Percentiles rank a stretch among this genome's conserved stretches.
phyloP scores from a whole-genome alignment of 768 basidiomycete genomes.

The Suillus fuscotomentosus region DNA sequence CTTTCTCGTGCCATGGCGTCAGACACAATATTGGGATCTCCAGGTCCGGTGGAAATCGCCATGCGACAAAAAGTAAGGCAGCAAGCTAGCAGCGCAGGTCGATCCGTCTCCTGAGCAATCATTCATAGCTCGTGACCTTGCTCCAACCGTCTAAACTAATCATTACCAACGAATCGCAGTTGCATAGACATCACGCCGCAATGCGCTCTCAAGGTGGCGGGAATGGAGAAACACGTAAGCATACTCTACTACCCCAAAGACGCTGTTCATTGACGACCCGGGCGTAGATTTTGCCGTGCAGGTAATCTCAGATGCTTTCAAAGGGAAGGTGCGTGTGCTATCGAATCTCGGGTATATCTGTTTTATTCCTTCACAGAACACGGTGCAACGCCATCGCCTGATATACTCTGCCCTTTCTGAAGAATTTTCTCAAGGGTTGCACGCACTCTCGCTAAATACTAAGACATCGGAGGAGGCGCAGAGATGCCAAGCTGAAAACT shows the following conservation, averaged over 20 bases:
- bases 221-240: constrained; percentile 81
- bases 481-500: constrained; percentile 16
- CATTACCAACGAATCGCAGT: constrained; percentile 80
- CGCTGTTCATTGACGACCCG: constrained; percentile 16
- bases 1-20: constrained; percentile 27
- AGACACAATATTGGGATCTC: constrained; percentile 20
- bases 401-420: constrained; percentile 71
- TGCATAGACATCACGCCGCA: constrained; percentile 81
- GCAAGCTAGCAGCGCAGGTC: constrained; percentile 19
- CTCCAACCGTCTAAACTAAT: constrained; percentile 62
- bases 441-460: constrained; percentile 75
- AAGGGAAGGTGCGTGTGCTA: constrained; percentile 58
- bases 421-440: constrained; percentile 69
- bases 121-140: constrained; percentile 54
- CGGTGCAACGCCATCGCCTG: constrained; percentile 81
- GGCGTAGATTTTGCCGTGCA: constrained; percentile 71
- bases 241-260: constrained; percentile 13
- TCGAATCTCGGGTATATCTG: constrained; percentile 10
- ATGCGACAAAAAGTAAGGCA: constrained; percentile 56
- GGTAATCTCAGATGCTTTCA: constrained; percentile 70
- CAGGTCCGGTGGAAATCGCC: constrained; percentile 55
- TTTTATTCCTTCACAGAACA: constrained; percentile 43
- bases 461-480: constrained; percentile 58
- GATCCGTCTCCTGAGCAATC: constrained; percentile 18
- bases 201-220: constrained; percentile 71